A percentile compares a stretch with the other conserved stretches of the same genome.
phyloP scores from a whole-genome alignment of 441 rosid genomes.

The Gossypium laxum region DNA sequence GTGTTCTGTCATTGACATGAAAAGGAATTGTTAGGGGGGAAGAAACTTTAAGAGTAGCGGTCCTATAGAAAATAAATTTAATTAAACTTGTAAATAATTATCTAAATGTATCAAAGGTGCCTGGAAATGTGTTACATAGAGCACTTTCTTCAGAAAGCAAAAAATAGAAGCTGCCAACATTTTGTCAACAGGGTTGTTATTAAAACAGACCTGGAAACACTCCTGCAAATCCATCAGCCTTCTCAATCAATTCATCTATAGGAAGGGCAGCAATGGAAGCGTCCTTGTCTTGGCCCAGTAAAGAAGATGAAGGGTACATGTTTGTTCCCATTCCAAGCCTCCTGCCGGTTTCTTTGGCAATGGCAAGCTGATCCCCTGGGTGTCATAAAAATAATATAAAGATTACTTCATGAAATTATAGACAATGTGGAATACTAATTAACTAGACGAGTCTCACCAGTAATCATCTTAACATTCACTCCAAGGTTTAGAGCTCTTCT shows the following conservation, averaged over 20 bases:
- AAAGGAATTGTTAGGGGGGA: conserved; percentile 8
- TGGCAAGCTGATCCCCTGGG: conserved; percentile 84
- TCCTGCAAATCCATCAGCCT: conserved; percentile 87
- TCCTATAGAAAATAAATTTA: background rate
- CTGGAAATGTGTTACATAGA: background rate
- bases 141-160: background rate
- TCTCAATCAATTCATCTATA: conserved; percentile 73
- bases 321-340: conserved; percentile 93
- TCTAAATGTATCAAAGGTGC: background rate
- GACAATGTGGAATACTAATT: background rate
- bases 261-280: conserved; percentile 63
- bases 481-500: conserved; percentile 81
- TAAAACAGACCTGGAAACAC: conserved; percentile 60
- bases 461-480: conserved; percentile 84
- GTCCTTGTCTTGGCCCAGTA: conserved; percentile 75
- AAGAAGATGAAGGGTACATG: conserved; percentile 79
- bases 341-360: conserved; percentile 78
- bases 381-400: conserved; percentile 9
- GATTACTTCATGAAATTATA: background rate
- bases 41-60: background rate
- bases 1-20: conserved; percentile 38
- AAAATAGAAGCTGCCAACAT: background rate
- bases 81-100: background rate
- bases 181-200: background rate
- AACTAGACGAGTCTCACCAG: conserved; percentile 36